These are phyloP conservation scores for Mycena belliarum DNA, from an alignment of 768 basidiomycete species.

Conservation along the genomic window DNA sequence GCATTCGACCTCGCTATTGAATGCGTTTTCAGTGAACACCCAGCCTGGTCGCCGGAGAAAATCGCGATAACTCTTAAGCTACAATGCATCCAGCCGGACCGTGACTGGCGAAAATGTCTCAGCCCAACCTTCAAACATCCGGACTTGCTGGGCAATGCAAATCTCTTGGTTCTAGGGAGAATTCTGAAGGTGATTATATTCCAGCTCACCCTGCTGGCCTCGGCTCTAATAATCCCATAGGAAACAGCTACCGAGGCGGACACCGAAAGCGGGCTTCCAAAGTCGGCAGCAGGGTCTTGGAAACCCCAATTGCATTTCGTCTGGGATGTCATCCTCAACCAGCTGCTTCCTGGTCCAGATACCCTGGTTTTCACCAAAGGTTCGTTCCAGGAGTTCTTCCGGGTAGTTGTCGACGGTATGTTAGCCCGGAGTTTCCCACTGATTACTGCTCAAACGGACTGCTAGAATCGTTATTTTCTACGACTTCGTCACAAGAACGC, in stretches of 20 bases:
- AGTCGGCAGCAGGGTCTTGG: constrained; percentile 64
- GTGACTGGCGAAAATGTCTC: constrained; percentile 67
- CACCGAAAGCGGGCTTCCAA: constrained; percentile 46
- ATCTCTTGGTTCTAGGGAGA: constrained; percentile 69
- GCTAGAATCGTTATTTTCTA: constrained; percentile 87
- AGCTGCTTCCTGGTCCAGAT: constrained; percentile 57
- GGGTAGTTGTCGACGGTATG: constrained; percentile 87
- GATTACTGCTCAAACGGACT: no score
- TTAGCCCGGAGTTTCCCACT: neutral
- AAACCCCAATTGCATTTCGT: constrained; percentile 91
- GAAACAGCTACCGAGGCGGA: constrained; percentile 61
- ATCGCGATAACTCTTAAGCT: constrained; percentile 76
- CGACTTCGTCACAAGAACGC: constrained; percentile 80
- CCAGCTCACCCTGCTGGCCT: constrained; percentile 9
- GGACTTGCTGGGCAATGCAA: constrained; percentile 67
- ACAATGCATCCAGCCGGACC: constrained; percentile 57
- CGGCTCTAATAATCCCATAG: constrained; percentile 33
- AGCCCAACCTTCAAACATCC: constrained; percentile 76
- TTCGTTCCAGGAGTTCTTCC: constrained; percentile 89
- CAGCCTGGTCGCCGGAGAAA: constrained; percentile 85
- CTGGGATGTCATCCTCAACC: constrained; percentile 83
- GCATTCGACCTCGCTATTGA: constrained; percentile 55
- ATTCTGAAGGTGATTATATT: constrained; percentile 65
- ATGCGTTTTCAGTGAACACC: constrained; percentile 53
- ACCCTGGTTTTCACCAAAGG: constrained; percentile 45